Conservation (phyloP, 768 basidiomycete species). For the Obba rivulosa region DNA sequence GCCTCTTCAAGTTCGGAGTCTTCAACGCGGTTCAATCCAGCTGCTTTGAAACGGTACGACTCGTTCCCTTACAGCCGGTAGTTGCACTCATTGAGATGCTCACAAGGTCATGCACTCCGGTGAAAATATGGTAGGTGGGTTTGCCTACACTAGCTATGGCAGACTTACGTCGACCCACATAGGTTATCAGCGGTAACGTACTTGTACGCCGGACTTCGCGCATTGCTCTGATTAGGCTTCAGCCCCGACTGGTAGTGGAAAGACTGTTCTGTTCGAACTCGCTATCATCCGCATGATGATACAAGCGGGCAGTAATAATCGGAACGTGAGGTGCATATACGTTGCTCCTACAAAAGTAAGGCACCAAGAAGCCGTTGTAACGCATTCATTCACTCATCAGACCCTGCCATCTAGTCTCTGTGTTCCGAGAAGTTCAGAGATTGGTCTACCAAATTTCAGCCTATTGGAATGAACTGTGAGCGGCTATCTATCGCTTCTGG, state of each 20-base stretch:
- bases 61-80: neutral
- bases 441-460: conserved; percentile 78
- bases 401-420: conserved; percentile 51
- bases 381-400: neutral
- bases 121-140: conserved; percentile 54
- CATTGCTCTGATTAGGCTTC: conserved; percentile 1
- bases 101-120: conserved; percentile 50
- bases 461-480: conserved; percentile 72
- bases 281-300: conserved; percentile 74
- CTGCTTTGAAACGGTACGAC: conserved; percentile 69
- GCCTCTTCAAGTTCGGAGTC: conserved; percentile 80
- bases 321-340: conserved; percentile 72
- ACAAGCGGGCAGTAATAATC: conserved; percentile 29
- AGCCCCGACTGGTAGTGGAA: conserved; percentile 97
- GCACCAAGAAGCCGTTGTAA: neutral
- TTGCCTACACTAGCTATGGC: neutral
- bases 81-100: neutral
- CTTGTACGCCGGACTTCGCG: no score
- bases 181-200: conserved; percentile 76
- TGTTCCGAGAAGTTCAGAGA: conserved; percentile 82
- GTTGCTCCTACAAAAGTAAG: conserved; percentile 87
- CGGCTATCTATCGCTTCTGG: neutral
- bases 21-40: conserved; percentile 91
- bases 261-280: conserved; percentile 92
- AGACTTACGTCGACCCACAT: neutral